Evolutionary conservation across 1,139 yeast species (phyloP), one percentile per base, ranked within the genome.

Genomic region (Chernovozyma aurita): DNA sequence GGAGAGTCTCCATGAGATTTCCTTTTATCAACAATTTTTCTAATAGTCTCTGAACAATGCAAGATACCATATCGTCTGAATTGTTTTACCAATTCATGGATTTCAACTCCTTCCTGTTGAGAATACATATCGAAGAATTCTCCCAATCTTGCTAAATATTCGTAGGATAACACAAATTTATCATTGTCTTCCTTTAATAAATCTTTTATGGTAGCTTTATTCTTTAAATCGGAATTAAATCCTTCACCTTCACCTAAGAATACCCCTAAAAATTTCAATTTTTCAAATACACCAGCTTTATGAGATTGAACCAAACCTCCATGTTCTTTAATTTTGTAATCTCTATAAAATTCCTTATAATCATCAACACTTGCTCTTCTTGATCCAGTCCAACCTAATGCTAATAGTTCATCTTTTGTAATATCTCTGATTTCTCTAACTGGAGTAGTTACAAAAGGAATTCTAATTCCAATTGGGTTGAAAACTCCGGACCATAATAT

Each of bases 311-410:
- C 76, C 53, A 86, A 69, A 15, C 95, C 92, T 38, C 96, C 97
- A 45, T 67, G 74, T 49, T 77, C 72, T 48, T 79, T 74, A 53
- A 85, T 76, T 55, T 74, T 73, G 51, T 61, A 63, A 37, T 79
- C 78, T 53, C 92, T 78, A 70, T 79, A 84, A 50, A 65, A 73
- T 42, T 81, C 85, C 50, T 76, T 76, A 71, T 83, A 92, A 46
- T 80, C 90, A 30, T 78, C 82, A 21, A 78, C 65, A 17, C 82
- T 72, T 14, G 83, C 84, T 50, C 80, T 80, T 59, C 80, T 83
- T 18, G 94, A 74, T 36, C 96, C 95, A 17, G 96, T 87, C 97
- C 97, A 92, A 32, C 97, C 97, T 48, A 88, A 65, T 9, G 62
- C 61, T 32, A 80, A 53, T 48, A 92, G 73, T 46, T 73, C 70